Evolutionary conservation across 2,329 filamentous ascomycete genomes (phyloP).

Genomic region (Arthrobotrys musiformis): DNA sequence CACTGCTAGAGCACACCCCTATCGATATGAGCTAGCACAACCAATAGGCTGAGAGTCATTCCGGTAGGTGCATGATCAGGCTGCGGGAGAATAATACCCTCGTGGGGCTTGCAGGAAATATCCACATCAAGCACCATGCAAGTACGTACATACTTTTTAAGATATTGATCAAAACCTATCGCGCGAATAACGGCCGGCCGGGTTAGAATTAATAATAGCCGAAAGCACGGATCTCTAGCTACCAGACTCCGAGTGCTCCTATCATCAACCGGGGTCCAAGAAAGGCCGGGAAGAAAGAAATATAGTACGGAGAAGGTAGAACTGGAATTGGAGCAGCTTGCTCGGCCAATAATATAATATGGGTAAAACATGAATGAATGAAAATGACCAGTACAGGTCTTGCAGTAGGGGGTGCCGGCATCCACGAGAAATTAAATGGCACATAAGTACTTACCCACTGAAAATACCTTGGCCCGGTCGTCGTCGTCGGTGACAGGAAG

Average conservation of each 20-base stretch:
- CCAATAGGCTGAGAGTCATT: slow-evolving; percentile 18
- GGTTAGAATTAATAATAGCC: slow-evolving; percentile 37
- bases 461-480: too few relatives aligned
- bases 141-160: slow-evolving; percentile 11
- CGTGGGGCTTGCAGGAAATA: slow-evolving; percentile 8
- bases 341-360: neutral
- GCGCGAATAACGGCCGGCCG: slow-evolving; percentile 22
- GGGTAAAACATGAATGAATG: neutral
- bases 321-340: too few relatives aligned
- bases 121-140: neutral
- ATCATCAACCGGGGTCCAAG: slow-evolving; percentile 29
- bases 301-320: too few relatives aligned
- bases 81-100: slow-evolving; percentile 23
- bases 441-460: too few relatives aligned
- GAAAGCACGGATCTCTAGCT: slow-evolving; percentile 41
- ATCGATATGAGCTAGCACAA: neutral
- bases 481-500: too few relatives aligned
- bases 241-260: slow-evolving; percentile 31
- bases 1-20: slow-evolving; percentile 2
- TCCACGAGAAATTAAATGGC: too few relatives aligned
- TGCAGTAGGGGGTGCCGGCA: too few relatives aligned
- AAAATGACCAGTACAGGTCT: too few relatives aligned
- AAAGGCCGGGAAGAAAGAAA: too few relatives aligned
- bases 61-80: slow-evolving; percentile 14
- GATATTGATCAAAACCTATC: slow-evolving; percentile 13